These are phyloP conservation scores for Heliosperma pusillum DNA, from an alignment of 148 eudicot genomes.

Conservation along the genomic window DNA sequence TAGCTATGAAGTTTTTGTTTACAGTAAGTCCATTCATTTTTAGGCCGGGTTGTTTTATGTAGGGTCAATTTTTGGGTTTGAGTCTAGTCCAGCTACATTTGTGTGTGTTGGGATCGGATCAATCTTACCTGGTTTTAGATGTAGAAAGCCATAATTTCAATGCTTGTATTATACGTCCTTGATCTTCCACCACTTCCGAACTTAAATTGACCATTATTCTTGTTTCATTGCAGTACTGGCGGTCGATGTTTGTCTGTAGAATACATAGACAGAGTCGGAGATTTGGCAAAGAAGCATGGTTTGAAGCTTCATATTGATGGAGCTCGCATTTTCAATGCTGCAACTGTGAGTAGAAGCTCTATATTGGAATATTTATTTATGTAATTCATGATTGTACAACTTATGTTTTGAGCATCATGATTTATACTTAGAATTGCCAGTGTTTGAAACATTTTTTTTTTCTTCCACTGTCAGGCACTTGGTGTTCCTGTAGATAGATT, in stretches of 20 bases:
- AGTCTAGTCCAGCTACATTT: too few species aligned
- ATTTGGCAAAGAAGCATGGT: constrained; percentile 75
- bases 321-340: constrained; percentile 90
- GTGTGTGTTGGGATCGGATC: too few species aligned
- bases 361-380: too few species aligned
- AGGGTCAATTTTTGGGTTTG: too few species aligned
- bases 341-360: constrained; percentile 54
- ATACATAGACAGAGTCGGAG: constrained; percentile 79
- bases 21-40: too few species aligned
- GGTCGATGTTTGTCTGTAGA: constrained; percentile 82
- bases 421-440: too few species aligned
- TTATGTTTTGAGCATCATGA: too few species aligned
- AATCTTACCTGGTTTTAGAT: too few species aligned
- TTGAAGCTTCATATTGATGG: constrained; percentile 97
- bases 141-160: background rate
- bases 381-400: too few species aligned
- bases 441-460: too few species aligned
- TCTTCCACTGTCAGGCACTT: constrained; percentile 57
- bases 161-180: background rate
- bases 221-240: constrained; percentile 55
- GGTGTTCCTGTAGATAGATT: constrained; percentile 82
- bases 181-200: background rate
- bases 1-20: too few species aligned
- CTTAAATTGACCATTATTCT: constrained; percentile 2
- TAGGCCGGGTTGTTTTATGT: too few species aligned